phyloP scores from a whole-genome alignment of 495 filamentous ascomycete genomes.

The Hypoxylon lienhwacheense region DNA sequence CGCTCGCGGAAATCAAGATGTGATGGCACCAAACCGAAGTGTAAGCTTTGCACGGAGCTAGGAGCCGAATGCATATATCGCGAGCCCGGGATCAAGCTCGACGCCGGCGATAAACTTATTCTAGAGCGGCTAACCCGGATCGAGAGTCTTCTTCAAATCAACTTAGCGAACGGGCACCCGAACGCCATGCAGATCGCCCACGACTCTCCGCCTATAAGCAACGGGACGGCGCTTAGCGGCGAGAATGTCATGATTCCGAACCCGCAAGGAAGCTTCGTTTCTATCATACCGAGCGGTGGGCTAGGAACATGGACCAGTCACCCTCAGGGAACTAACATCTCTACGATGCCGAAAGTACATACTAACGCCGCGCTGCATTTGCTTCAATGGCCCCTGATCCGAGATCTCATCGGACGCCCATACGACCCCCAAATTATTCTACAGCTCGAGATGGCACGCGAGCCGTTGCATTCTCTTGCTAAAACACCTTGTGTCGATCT shows the following conservation, averaged over 20 bases:
- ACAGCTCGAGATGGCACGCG: slow-evolving; percentile 79
- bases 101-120: slow-evolving; percentile 83
- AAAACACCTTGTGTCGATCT: slow-evolving; percentile 66
- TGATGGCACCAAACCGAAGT: slow-evolving; percentile 81
- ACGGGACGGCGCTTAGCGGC: slow-evolving; percentile 64
- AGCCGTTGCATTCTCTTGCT: slow-evolving; percentile 67
- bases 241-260: slow-evolving; percentile 60
- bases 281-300: slow-evolving; percentile 65
- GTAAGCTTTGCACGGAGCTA: slow-evolving; percentile 78
- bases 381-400: slow-evolving; percentile 78
- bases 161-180: slow-evolving; percentile 51
- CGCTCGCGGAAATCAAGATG: slow-evolving; percentile 81
- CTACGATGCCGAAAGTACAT: slow-evolving; percentile 81
- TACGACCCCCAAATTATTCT: slow-evolving; percentile 78
- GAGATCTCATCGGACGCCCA: slow-evolving; percentile 70
- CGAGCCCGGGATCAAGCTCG: slow-evolving; percentile 84
- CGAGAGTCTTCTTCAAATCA: slow-evolving; percentile 74
- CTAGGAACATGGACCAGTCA: slow-evolving; percentile 70
- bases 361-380: slow-evolving; percentile 77
- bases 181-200: slow-evolving; percentile 49
- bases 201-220: slow-evolving; percentile 71
- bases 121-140: slow-evolving; percentile 75
- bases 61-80: slow-evolving; percentile 82
- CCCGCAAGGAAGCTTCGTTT: slow-evolving; percentile 51
- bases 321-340: slow-evolving; percentile 65